These are phyloP conservation scores for Elaphomyces granulatus DNA, from an alignment of 495 filamentous ascomycete genomes.

Conservation along the genomic window DNA sequence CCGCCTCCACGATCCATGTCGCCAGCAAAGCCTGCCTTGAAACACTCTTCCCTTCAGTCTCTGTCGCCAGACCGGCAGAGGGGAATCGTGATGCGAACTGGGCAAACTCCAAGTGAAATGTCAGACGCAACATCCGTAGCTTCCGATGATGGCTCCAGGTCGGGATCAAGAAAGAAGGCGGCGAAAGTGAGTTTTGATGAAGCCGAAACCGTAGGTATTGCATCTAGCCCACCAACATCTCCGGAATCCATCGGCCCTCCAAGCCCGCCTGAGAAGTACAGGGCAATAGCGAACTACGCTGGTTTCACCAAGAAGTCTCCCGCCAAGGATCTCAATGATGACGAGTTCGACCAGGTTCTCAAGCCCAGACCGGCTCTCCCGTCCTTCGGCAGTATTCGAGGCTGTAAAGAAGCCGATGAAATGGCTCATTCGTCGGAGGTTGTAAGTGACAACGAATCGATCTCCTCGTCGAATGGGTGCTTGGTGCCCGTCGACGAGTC, in stretches of 20 bases:
- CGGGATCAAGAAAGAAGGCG: conserved; percentile 45
- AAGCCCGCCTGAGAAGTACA: conserved; percentile 33
- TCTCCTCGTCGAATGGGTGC: conserved; percentile 20
- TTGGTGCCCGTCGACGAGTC: conserved; percentile 12
- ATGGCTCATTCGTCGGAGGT: conserved; percentile 10
- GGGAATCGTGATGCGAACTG: conserved; percentile 11
- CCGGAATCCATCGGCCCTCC: conserved; percentile 33
- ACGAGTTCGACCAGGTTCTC: conserved; percentile 52
- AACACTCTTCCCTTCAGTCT: conserved; percentile 42
- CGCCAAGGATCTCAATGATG: conserved; percentile 23
- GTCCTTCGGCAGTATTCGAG: conserved; percentile 70
- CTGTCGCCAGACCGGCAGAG: conserved; percentile 31
- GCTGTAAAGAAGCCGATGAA: conserved; percentile 18
- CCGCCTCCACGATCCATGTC: conserved; percentile 71
- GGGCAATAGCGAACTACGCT: conserved; percentile 39
- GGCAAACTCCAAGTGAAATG: conserved; percentile 38
- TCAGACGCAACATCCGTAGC: conserved; percentile 44
- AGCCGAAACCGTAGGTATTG: conserved; percentile 44
- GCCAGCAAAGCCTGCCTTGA: conserved; percentile 76
- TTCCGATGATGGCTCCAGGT: conserved; percentile 42
- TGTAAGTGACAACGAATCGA: conserved; percentile 27
- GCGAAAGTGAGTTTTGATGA: conserved; percentile 77
- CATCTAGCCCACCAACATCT: conserved; percentile 37
- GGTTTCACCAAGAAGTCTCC: conserved; percentile 33
- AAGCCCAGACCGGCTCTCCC: conserved; percentile 64